phyloP scores from a whole-genome alignment of 768 basidiomycete genomes.

The Collybia sordida region DNA sequence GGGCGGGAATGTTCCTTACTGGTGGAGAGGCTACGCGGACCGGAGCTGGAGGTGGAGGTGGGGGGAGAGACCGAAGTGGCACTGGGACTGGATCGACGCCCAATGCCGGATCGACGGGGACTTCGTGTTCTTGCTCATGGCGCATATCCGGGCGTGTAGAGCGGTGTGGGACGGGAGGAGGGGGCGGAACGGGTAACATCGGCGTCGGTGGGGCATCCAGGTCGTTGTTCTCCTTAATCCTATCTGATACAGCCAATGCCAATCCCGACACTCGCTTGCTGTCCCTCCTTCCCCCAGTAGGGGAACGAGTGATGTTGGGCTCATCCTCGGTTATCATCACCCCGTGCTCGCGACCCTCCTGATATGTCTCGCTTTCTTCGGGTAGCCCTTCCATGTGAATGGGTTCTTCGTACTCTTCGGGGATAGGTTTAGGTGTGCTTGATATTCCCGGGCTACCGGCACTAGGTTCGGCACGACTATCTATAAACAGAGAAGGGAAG shows the following conservation, averaged over 20 bases:
- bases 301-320: neutral
- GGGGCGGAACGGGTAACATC: slow-evolving; percentile 13
- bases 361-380: neutral
- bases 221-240: slow-evolving; percentile 2
- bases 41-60: slow-evolving; percentile 6
- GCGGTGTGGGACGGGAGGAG: slow-evolving; percentile 8
- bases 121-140: too few species aligned
- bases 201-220: slow-evolving; percentile 8
- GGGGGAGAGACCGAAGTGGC: slow-evolving; percentile 1
- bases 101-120: slow-evolving; percentile 7
- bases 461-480: slow-evolving; percentile 8
- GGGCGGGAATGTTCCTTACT: slow-evolving; percentile 12
- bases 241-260: too few species aligned
- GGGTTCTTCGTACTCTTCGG: slow-evolving; percentile 8
- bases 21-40: slow-evolving; percentile 1
- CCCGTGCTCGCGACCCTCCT: slow-evolving; percentile 10
- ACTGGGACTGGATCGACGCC: slow-evolving; percentile 6
- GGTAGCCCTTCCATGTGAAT: slow-evolving; percentile 6
- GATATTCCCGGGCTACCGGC: slow-evolving; percentile 5
- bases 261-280: too few species aligned
- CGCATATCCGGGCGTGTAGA: slow-evolving; percentile 10
- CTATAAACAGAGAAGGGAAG: slow-evolving; percentile 11
- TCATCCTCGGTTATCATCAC: slow-evolving; percentile 4
- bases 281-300: slow-evolving; percentile 1
- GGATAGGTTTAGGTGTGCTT: slow-evolving; percentile 6